These are phyloP conservation scores for Cryptococcus amylolentus DNA, from an alignment of 1,284 basidiomycete genomes.

Conservation along the genomic window DNA sequence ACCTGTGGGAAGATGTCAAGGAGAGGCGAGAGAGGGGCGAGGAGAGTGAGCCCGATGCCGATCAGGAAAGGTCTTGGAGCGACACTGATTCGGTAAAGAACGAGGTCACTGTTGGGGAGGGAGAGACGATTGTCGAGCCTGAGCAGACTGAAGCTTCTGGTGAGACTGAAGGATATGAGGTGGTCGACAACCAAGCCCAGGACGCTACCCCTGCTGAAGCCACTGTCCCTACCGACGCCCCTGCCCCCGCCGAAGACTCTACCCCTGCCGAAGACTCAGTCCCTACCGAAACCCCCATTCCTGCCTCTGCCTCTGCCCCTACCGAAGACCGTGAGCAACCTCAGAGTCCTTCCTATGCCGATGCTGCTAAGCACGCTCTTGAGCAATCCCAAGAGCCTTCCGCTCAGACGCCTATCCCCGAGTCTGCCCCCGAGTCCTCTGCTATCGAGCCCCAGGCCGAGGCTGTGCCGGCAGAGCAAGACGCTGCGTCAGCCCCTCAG, in stretches of 20 bases:
- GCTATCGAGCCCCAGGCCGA: no score
- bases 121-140: neutral
- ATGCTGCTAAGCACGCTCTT: neutral
- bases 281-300: neutral
- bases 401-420: neutral
- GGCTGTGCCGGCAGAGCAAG: no score
- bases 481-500: no score
- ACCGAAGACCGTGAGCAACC: neutral
- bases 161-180: neutral
- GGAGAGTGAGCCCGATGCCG: constrained; percentile 34
- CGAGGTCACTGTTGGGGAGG: constrained; percentile 2
- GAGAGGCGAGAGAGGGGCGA: constrained; percentile 31
- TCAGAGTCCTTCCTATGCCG: neutral
- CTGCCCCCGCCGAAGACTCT: neutral
- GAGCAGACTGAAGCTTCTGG: neutral
- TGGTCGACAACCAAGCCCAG: neutral
- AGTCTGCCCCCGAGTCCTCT: no score
- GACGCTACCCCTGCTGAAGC: neutral
- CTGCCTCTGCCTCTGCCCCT: neutral
- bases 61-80: constrained; percentile 11
- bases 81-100: constrained; percentile 10
- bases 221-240: neutral
- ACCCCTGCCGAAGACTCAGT: neutral
- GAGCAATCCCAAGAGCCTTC: neutral
- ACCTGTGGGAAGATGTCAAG: constrained; percentile 40